Evolutionary conservation across 805 yeast species (phyloP).

Genomic region (Henningerozyma blattae): DNA sequence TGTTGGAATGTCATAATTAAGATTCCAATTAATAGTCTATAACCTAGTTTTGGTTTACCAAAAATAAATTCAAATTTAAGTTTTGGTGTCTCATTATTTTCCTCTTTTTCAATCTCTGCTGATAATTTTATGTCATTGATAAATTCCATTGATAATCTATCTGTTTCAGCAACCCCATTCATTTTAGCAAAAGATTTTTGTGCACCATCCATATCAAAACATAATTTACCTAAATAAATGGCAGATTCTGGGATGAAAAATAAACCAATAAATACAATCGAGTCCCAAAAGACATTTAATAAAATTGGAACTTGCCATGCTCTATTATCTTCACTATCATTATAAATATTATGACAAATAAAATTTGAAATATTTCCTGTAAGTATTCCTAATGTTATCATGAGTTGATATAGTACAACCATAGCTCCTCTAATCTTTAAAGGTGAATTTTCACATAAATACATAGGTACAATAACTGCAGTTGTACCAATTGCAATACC

Average conservation of each 20-base stretch:
- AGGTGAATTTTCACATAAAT: slow-evolving; percentile 58
- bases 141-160: slow-evolving; percentile 37
- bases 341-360: slow-evolving; percentile 31
- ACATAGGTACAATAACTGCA: slow-evolving; percentile 63
- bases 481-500: slow-evolving; percentile 69
- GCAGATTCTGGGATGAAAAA: slow-evolving; percentile 59
- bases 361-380: slow-evolving; percentile 53
- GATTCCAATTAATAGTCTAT: slow-evolving; percentile 44
- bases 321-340: slow-evolving; percentile 28
- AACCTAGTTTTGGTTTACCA: slow-evolving; percentile 44
- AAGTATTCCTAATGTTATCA: slow-evolving; percentile 54
- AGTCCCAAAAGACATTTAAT: slow-evolving; percentile 30
- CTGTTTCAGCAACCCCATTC: slow-evolving; percentile 36
- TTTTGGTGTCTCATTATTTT: neutral
- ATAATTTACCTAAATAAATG: slow-evolving; percentile 40
- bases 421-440: slow-evolving; percentile 54
- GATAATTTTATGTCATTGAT: slow-evolving; percentile 21
- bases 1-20: slow-evolving; percentile 51
- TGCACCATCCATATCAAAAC: slow-evolving; percentile 39
- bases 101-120: slow-evolving; percentile 34
- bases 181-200: slow-evolving; percentile 39
- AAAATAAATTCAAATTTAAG: slow-evolving; percentile 35
- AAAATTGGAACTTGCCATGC: slow-evolving; percentile 63
- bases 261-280: slow-evolving; percentile 47
- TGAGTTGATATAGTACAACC: slow-evolving; percentile 52